phyloP scores from a whole-genome alignment of 2,329 filamentous ascomycete species.

The Camillea tinctor region DNA sequence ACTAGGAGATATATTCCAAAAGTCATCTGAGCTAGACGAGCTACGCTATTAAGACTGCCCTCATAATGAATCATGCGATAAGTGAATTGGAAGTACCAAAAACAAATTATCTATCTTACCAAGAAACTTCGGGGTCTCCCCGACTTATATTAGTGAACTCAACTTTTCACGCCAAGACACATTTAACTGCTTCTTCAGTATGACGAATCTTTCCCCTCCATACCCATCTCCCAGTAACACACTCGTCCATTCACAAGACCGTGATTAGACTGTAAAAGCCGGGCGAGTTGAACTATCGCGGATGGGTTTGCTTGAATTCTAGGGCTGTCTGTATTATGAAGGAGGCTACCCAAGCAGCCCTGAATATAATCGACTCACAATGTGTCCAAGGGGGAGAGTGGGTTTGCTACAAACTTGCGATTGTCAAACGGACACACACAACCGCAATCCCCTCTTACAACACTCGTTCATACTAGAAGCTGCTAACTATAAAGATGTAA shows the following conservation, averaged over 20 bases:
- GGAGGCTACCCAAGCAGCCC: not conserved
- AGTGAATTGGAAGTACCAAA: not conserved
- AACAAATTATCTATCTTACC: not conserved
- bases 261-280: not conserved
- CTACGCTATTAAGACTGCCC: not conserved
- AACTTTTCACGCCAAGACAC: no score
- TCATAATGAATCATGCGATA: not conserved
- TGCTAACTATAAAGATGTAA: no score
- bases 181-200: not conserved
- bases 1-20: not conserved
- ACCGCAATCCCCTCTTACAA: no score
- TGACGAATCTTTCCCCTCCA: not conserved
- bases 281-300: not conserved
- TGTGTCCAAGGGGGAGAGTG: not conserved
- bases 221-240: not conserved
- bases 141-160: no score
- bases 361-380: not conserved
- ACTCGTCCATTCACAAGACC: not conserved
- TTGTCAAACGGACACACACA: no score
- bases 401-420: not conserved
- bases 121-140: no score
- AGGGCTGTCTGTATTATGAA: not conserved
- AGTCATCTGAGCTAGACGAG: not conserved
- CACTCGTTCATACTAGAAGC: no score
- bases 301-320: not conserved